phyloP scores from a whole-genome alignment of 345 rosid species.

The Microcos paniculata region DNA sequence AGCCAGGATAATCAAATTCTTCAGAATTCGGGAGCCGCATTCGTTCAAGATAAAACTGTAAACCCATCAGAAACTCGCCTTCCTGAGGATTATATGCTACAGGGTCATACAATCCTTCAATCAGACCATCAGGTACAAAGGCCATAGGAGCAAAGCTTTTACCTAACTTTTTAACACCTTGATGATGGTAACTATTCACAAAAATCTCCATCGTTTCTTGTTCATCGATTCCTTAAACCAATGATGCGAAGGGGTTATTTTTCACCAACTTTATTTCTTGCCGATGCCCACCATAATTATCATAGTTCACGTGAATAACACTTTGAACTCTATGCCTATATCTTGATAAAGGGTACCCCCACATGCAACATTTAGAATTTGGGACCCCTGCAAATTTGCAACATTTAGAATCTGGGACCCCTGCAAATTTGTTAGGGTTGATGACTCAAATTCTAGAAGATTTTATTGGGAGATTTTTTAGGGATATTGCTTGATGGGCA shows the following conservation, averaged over 20 bases:
- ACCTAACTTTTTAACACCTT: conserved; percentile 60
- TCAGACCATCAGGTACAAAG: conserved; percentile 59
- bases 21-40: conserved; percentile 52
- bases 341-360: conserved; percentile 79
- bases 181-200: conserved; percentile 72
- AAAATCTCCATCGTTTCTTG: conserved; percentile 50
- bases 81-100: conserved; percentile 52
- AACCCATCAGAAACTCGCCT: conserved; percentile 61
- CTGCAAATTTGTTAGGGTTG: too few species aligned
- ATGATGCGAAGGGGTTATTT: conserved; percentile 47
- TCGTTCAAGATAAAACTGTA: conserved; percentile 72
- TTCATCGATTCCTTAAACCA: conserved; percentile 58
- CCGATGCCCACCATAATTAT: conserved; percentile 57
- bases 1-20: conserved; percentile 74
- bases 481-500: too few species aligned
- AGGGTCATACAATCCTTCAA: conserved; percentile 79
- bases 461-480: too few species aligned
- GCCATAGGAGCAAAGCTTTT: conserved; percentile 62
- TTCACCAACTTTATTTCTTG: conserved; percentile 45
- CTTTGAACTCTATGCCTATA: conserved; percentile 48
- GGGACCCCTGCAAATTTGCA: conserved; percentile 86
- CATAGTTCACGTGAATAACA: conserved; percentile 49
- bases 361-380: conserved; percentile 67
- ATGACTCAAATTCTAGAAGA: too few species aligned
- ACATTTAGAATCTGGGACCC: too few species aligned